Evolutionary conservation across 129 eudicot genomes (phyloP).

Genomic region (Saussurea involucrata): DNA sequence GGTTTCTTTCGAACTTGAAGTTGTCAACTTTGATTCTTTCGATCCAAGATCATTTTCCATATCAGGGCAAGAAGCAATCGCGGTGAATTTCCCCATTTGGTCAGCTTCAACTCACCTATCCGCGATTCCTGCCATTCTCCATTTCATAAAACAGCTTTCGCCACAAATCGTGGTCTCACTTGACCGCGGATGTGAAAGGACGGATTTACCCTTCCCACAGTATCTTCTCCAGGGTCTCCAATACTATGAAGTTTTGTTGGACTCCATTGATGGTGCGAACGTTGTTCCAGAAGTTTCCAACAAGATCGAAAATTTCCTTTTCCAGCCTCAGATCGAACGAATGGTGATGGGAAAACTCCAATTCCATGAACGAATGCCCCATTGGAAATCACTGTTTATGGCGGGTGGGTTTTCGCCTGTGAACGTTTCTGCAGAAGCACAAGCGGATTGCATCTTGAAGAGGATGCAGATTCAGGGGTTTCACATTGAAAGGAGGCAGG

Average conservation of each 20-base stretch:
- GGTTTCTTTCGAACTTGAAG: slow-evolving; percentile 52
- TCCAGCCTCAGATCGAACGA: slow-evolving; percentile 52
- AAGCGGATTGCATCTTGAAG: slow-evolving; percentile 54
- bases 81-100: slow-evolving; percentile 63
- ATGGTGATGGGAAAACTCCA: slow-evolving; percentile 49
- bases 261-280: slow-evolving; percentile 45
- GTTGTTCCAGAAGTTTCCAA: slow-evolving; percentile 36
- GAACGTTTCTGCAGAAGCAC: slow-evolving; percentile 56
- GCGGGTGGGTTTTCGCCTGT: slow-evolving; percentile 48
- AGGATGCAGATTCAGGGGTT: slow-evolving; percentile 57
- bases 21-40: slow-evolving; percentile 56
- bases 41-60: slow-evolving; percentile 46
- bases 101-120: slow-evolving; percentile 34
- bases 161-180: slow-evolving; percentile 48
- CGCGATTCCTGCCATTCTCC: slow-evolving; percentile 40
- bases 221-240: slow-evolving; percentile 55
- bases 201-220: slow-evolving; percentile 49
- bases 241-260: slow-evolving; percentile 49
- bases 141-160: slow-evolving; percentile 51
- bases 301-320: slow-evolving; percentile 56
- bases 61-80: slow-evolving; percentile 38
- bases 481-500: slow-evolving; percentile 50
- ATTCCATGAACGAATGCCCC: slow-evolving; percentile 43
- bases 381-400: slow-evolving; percentile 46
- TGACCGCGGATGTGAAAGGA: slow-evolving; percentile 58